Evolutionary conservation across 2,329 filamentous ascomycete species (phyloP).

Genomic region (Huntiella bhutanensis): DNA sequence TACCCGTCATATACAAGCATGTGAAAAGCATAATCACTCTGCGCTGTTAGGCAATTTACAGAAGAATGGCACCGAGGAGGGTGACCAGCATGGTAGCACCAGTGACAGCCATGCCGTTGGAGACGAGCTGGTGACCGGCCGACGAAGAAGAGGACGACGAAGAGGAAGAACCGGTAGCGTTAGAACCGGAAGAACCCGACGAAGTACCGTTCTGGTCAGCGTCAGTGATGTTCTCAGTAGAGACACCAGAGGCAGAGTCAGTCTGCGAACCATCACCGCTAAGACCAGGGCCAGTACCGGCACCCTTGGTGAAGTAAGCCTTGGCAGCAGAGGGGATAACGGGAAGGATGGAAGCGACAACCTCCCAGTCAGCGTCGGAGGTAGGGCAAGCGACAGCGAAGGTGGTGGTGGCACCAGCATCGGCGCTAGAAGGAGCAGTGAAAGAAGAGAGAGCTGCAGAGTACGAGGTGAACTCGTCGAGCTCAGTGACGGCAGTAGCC

Average conservation of each 20-base stretch:
- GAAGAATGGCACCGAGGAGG: constrained; percentile 22
- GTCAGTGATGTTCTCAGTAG: constrained; percentile 23
- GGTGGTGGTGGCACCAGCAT: constrained; percentile 29
- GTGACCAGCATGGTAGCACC: constrained; percentile 20
- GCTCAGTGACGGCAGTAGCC: constrained; percentile 34
- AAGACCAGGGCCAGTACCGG: constrained; percentile 34
- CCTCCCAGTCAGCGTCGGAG: constrained; percentile 29
- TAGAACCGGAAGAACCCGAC: not conserved
- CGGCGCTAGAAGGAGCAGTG: constrained; percentile 31
- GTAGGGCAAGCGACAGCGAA: constrained; percentile 30
- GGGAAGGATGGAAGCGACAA: constrained; percentile 30
- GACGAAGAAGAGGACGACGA: constrained; percentile 17
- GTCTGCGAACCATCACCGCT: constrained; percentile 34
- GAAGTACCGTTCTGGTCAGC: constrained; percentile 14
- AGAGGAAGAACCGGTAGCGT: not conserved
- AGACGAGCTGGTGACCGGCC: constrained; percentile 16
- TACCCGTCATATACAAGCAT: not conserved
- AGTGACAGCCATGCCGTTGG: constrained; percentile 18
- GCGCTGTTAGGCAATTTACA: constrained; percentile 17
- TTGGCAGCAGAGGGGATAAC: constrained; percentile 30
- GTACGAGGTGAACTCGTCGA: constrained; percentile 40
- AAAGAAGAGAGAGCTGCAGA: constrained; percentile 29
- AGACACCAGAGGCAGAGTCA: constrained; percentile 26
- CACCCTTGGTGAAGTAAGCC: constrained; percentile 34
- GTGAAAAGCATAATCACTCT: not conserved